A percentile compares a stretch with the other conserved stretches of the same genome.
Conservation (phyloP, 1,139 yeast genomes). For the Pichia sp. region DNA sequence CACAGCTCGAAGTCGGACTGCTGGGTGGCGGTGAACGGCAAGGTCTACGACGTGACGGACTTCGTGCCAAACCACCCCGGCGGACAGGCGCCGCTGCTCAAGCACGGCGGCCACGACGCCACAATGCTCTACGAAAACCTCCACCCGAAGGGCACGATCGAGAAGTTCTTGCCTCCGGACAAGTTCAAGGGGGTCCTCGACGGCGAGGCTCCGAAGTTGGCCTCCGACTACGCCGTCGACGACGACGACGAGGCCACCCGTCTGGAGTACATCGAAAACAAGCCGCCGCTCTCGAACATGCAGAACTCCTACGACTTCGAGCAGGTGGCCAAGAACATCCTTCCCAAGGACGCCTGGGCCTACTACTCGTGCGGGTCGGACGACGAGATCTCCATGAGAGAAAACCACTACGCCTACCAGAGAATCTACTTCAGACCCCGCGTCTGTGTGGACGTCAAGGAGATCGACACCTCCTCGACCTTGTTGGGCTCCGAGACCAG, state of each 20-base stretch:
- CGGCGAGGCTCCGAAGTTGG: constrained; percentile 35
- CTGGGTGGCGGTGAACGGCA: constrained; percentile 85
- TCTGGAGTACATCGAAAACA: constrained; percentile 36
- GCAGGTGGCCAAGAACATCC: constrained; percentile 69
- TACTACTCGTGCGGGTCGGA: constrained; percentile 90
- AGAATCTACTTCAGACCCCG: constrained; percentile 81
- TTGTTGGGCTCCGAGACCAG: constrained; percentile 47
- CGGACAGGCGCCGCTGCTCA: constrained; percentile 66
- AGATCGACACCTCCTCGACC: constrained; percentile 41
- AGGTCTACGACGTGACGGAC: constrained; percentile 77
- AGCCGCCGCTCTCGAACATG: constrained; percentile 65
- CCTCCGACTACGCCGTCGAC: constrained; percentile 29
- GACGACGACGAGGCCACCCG: constrained; percentile 34
- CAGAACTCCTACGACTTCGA: constrained; percentile 80
- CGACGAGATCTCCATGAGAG: constrained; percentile 85
- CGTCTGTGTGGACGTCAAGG: constrained; percentile 65
- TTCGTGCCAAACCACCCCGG: constrained; percentile 87
- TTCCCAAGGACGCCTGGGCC: constrained; percentile 83
- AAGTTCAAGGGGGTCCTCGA: constrained; percentile 33
- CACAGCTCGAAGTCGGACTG: constrained; percentile 64
- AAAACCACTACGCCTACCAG: constrained; percentile 85
- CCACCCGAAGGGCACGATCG: constrained; percentile 62
- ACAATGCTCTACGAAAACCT: constrained; percentile 81
- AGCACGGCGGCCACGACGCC: constrained; percentile 89
- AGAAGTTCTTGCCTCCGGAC: constrained; percentile 34